A percentile compares a stretch with the other conserved stretches of the same genome.
Conservation (phyloP, 2,329 filamentous ascomycete species). For the Parastagonospora avenae region DNA sequence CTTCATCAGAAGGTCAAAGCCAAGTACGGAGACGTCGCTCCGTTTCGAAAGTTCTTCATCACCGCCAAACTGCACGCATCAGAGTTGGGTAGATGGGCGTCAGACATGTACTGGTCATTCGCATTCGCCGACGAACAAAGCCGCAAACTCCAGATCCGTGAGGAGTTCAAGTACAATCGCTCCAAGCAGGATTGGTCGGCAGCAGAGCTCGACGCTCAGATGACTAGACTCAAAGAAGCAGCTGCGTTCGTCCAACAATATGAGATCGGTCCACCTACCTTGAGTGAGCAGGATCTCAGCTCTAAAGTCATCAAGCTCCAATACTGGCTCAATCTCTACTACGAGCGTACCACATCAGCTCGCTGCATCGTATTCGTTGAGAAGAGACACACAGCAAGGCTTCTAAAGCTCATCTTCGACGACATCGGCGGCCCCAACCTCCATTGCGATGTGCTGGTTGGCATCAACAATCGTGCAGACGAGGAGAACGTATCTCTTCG, state of each 20-base stretch:
- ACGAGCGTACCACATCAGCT: constrained; percentile 60
- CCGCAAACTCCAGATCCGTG: constrained; percentile 64
- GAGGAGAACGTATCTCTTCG: constrained; percentile 71
- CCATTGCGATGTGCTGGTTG: constrained; percentile 67
- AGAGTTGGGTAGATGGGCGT: constrained; percentile 80
- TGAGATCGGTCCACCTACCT: constrained; percentile 49
- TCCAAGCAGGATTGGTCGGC: constrained; percentile 29
- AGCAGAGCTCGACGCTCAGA: constrained; percentile 57
- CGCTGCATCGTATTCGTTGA: constrained; percentile 90
- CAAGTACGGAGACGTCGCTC: constrained; percentile 57
- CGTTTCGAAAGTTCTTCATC: constrained; percentile 62
- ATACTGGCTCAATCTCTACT: constrained; percentile 66
- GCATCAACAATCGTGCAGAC: constrained; percentile 57
- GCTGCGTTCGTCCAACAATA: constrained; percentile 61
- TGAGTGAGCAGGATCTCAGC: constrained; percentile 61
- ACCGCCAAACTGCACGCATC: constrained; percentile 65
- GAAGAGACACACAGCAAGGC: constrained; percentile 74
- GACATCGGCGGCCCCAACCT: constrained; percentile 64
- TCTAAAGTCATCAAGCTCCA: constrained; percentile 72
- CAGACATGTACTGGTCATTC: constrained; percentile 79
- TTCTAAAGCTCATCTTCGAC: constrained; percentile 72
- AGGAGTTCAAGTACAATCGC: constrained; percentile 49
- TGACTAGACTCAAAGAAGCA: constrained; percentile 64
- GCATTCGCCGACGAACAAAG: constrained; percentile 68
- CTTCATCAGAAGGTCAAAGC: constrained; percentile 65